Conservation (phyloP, 805 yeast genomes). For the Monosporozyma aerobia region DNA sequence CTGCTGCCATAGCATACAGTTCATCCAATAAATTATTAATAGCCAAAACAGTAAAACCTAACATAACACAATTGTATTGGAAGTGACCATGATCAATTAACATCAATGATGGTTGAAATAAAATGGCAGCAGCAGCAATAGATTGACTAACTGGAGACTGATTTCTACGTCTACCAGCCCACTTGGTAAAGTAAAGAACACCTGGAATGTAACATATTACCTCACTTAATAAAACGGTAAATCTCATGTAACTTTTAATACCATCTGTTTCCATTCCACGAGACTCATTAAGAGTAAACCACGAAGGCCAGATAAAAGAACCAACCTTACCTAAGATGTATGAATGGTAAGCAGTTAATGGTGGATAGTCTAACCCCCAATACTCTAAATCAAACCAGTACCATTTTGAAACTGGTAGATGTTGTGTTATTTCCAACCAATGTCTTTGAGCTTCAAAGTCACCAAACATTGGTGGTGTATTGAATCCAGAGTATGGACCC, state of each 20-base stretch:
- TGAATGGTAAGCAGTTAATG: conserved; percentile 90
- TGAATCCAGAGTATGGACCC: conserved; percentile 76
- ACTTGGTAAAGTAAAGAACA: conserved; percentile 56
- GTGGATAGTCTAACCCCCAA: conserved; percentile 98
- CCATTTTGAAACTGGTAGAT: conserved; percentile 70
- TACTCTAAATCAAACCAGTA: conserved; percentile 80
- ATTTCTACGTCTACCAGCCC: conserved; percentile 54
- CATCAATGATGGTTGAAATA: conserved; percentile 74
- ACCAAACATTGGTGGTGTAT: conserved; percentile 73
- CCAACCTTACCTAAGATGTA: conserved; percentile 74
- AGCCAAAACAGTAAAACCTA: conserved; percentile 69
- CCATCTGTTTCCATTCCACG: conserved; percentile 60
- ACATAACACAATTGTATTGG: conserved; percentile 90
- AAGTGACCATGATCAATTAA: conserved; percentile 96
- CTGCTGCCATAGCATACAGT: conserved; percentile 56
- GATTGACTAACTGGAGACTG: conserved; percentile 66
- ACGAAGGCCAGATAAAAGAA: conserved; percentile 44
- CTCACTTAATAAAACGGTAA: conserved; percentile 71
- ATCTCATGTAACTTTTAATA: conserved; percentile 77
- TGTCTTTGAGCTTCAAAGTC: conserved; percentile 98
- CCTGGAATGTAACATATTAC: conserved; percentile 70
- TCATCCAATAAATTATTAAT: conserved; percentile 57
- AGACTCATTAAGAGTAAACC: conserved; percentile 70
- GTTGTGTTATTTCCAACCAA: conserved; percentile 88
- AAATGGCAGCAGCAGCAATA: conserved; percentile 64